Conservation (phyloP, 345 rosid genomes). For the Abelmoschus esculentus region DNA sequence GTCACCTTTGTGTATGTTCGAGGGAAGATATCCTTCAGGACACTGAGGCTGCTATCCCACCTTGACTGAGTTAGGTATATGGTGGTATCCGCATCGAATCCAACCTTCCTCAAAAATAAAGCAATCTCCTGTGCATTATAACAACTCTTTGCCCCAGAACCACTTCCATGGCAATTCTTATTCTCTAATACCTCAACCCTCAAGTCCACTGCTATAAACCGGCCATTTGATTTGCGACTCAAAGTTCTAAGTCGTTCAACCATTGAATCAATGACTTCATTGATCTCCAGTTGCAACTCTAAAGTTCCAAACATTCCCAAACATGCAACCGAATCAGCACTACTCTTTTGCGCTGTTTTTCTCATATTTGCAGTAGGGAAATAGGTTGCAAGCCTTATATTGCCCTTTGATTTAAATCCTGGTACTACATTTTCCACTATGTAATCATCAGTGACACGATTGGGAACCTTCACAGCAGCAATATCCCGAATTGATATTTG, state of each 20-base stretch:
- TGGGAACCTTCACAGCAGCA: constrained; percentile 80
- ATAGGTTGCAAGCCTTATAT: constrained; percentile 78
- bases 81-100: constrained; percentile 62
- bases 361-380: constrained; percentile 91
- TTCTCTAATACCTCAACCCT: constrained; percentile 64
- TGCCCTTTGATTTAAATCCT: constrained; percentile 56
- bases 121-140: constrained; percentile 72
- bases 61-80: constrained; percentile 84
- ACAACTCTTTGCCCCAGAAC: constrained; percentile 61
- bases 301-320: constrained; percentile 81
- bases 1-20: constrained; percentile 84
- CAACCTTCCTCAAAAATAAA: constrained; percentile 73
- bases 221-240: constrained; percentile 66
- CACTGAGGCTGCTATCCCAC: constrained; percentile 80
- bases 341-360: constrained; percentile 49
- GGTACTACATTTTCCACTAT: constrained; percentile 58
- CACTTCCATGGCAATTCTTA: constrained; percentile 58
- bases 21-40: constrained; percentile 84
- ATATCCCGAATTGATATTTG: constrained; percentile 52
- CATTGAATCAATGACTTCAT: constrained; percentile 78
- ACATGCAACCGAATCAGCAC: constrained; percentile 57
- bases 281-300: constrained; percentile 67
- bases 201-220: constrained; percentile 80
- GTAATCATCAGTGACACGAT: constrained; percentile 66
- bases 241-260: constrained; percentile 60